Evolutionary conservation across 2,329 filamentous ascomycete genomes (phyloP).

Genomic region (Fusarium irregulare): DNA sequence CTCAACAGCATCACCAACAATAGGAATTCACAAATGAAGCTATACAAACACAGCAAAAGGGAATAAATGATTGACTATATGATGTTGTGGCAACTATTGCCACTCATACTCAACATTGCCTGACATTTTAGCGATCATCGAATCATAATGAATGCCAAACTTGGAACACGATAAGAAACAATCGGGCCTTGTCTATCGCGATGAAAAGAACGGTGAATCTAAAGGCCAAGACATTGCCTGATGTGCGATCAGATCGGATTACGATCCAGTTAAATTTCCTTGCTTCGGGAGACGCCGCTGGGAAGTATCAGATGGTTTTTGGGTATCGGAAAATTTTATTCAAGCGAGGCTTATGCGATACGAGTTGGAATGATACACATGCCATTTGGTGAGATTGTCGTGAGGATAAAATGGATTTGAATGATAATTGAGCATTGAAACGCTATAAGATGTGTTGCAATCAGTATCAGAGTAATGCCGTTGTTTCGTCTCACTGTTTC

Average conservation of each 20-base stretch:
- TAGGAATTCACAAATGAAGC: background rate
- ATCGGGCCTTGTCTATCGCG: constrained; percentile 18
- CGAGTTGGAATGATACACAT: background rate
- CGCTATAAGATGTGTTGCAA: background rate
- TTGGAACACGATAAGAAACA: background rate
- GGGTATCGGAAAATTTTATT: background rate
- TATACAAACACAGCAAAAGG: background rate
- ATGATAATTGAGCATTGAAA: background rate
- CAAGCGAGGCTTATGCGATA: background rate
- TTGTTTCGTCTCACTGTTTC: background rate
- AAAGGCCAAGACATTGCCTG: constrained; percentile 4
- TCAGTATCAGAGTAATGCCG: background rate
- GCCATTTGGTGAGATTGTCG: no score
- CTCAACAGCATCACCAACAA: background rate
- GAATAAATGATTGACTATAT: no score
- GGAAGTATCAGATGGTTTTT: constrained; percentile 26
- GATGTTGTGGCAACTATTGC: background rate
- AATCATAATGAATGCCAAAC: background rate
- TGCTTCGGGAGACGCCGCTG: background rate
- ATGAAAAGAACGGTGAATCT: constrained; percentile 8
- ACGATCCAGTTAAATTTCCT: constrained; percentile 14
- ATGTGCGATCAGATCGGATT: constrained; percentile 26
- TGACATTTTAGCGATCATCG: background rate
- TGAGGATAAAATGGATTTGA: no score
- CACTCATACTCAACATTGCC: no score